phyloP scores from a whole-genome alignment of 148 eudicot genomes.

The Pouteria glomerata region DNA sequence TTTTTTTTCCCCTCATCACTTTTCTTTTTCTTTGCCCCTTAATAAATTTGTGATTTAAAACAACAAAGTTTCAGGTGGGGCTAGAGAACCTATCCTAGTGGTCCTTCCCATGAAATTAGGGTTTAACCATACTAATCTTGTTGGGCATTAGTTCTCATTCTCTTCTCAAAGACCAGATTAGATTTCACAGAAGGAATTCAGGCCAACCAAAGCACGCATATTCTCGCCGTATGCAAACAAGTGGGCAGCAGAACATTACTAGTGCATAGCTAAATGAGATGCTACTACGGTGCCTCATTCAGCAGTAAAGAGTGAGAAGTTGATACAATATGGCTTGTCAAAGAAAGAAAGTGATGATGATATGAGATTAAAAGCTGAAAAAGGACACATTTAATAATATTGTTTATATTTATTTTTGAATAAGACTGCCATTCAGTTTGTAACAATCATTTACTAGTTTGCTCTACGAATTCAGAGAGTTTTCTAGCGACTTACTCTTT shows the following conservation, averaged over 20 bases:
- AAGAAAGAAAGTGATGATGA: neutral
- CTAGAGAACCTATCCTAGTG: no score
- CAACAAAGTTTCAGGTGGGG: no score
- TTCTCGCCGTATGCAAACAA: neutral
- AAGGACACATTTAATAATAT: neutral
- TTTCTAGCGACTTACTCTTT: no score
- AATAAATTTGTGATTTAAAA: no score
- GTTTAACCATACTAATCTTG: neutral
- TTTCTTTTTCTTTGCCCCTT: no score
- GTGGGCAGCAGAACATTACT: neutral
- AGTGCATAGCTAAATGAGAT: neutral
- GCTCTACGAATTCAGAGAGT: no score
- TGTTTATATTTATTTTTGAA: no score
- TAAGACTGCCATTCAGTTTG: no score
- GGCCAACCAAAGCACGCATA: neutral
- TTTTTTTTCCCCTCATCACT: no score
- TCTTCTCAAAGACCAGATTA: neutral
- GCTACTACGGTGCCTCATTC: neutral
- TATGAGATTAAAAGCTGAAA: neutral
- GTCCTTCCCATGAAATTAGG: no score
- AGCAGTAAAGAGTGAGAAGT: neutral
- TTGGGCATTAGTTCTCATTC: neutral
- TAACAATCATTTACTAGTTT: no score
- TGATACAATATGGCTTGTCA: neutral
- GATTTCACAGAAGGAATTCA: neutral